Evolutionary conservation across 495 filamentous ascomycete genomes (phyloP), one percentile per base, ranked within the genome.

Genomic region (Parachaetomium inaequale): DNA sequence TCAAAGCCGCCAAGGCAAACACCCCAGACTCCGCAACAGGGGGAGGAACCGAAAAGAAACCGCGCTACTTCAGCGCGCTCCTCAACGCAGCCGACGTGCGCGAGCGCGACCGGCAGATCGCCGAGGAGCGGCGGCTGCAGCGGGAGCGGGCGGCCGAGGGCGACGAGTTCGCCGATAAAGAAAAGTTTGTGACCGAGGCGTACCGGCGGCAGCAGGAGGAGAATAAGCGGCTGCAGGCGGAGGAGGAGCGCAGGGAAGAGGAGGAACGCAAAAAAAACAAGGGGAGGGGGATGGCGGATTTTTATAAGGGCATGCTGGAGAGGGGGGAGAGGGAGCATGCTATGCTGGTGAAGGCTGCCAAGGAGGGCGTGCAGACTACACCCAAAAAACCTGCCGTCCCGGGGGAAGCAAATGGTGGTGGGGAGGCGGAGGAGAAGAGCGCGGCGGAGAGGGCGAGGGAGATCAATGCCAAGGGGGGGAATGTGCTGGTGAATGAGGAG

Each of bases 121-220:
- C 94, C 15, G 87, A 91, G 64, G 94, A 98, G 72, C 90, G 91
- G 70, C 79, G 91, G 72, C 78, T 98, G 31, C 87, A 90, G 66
- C 86, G 87, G 49, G 95, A 98, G 72, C 85, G 94, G 38, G 95
- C 93, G 65, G 89, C 87, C 0, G 94, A 98, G 75, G 94, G 94
- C 11, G 95, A 96, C 15, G 91, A 93, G 74, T 97, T 91, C 69
- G 88, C 85, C 0, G 95, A 94, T 63, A 98, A 96, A 74, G 95
- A 98, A 75, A 92, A 88, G 70, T 98, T 98, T 67, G 94, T 98
- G 32, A 98, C 94, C 0, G 85, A 85, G n/a, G 93, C 94, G 47
- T 98, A 98, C 68, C 94, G 92, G 78, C 83, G 84, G 69, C 94
- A 97, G 71, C 94, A 97, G 71, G 91, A 86, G 69, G 94, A 96